Evolutionary conservation across 2,329 filamentous ascomycete genomes (phyloP), one percentile per base, ranked within the genome.

Genomic region (Neonectria hederae): DNA sequence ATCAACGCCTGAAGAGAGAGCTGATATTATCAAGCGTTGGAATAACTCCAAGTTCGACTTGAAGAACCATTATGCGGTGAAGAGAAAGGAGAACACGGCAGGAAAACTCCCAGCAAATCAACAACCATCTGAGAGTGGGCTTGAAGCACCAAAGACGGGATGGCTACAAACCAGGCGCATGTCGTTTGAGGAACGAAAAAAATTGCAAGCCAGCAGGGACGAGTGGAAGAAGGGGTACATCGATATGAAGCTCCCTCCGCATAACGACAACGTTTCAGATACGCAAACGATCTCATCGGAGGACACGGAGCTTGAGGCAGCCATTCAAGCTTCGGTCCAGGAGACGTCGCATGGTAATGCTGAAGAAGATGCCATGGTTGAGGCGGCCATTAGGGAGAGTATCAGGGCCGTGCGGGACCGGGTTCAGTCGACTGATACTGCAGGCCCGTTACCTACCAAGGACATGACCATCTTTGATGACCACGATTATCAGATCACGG

Each of bases 371-470:
- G 84, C 84, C 22, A 82, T 86, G 63, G 84, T 97, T 52, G 92
- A 94, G 74, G 83, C 87, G 21, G 92, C 92, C 1, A 91, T 97
- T 54, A 84, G 91, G 14, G 89, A 91, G 5, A 93, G 90, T 66
- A 83, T 96, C 17, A 81, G 80, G 14, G 89, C 92, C 38, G 79
- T 86, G 66, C 80, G 73, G 13, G 66, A 78, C 19, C 65, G 67
- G 28, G 75, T 70, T 4, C 72, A 72, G 49, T 64, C 76, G 9
- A 70, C 69, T 1, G 73, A 76, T 17, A 67, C 73, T 1, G 69
- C 74, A 13, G 42, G 65, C 21, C 70, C 66, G 1, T 58, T 71
- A 46, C 68, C 72, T 24, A 67, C 73, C 30, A 76, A 76, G 53
- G 69, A 77, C 19, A 63, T 69, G 3, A 74, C 68, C 10, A 75